phyloP scores from a whole-genome alignment of 345 rosid genomes.

The Diplotaxis tenuifolia region DNA sequence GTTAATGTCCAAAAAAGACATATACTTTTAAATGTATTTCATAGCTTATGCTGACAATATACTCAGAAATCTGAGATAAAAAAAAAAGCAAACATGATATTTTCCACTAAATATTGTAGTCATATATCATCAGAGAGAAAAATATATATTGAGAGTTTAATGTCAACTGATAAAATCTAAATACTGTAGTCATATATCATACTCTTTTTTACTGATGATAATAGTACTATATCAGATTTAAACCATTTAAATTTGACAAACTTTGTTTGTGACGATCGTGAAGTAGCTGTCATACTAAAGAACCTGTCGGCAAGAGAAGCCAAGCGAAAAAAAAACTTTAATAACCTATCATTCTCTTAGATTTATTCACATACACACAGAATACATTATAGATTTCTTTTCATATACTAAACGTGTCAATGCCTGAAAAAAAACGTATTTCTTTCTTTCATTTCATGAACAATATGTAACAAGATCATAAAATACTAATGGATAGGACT shows the following conservation, averaged over 20 bases:
- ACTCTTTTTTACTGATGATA: background rate
- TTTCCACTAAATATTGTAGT: background rate
- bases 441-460: background rate
- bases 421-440: background rate
- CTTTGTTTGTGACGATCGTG: slow-evolving; percentile 28
- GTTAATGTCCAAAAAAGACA: no score
- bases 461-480: slow-evolving; percentile 17
- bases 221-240: background rate
- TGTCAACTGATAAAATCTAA: background rate
- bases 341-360: slow-evolving; percentile 25
- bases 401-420: slow-evolving; percentile 34
- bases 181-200: background rate
- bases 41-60: background rate
- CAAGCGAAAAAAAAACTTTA: background rate
- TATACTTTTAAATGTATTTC: background rate
- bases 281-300: slow-evolving; percentile 33
- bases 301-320: slow-evolving; percentile 30
- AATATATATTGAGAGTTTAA: background rate
- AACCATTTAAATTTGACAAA: slow-evolving; percentile 22
- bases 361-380: slow-evolving; percentile 13
- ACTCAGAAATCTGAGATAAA: background rate
- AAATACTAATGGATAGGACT: slow-evolving; percentile 12
- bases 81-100: background rate
- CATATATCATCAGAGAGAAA: background rate
- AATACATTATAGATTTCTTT: background rate